Evolutionary conservation across 345 rosid species (phyloP).

Genomic region (Moricandia moricandioides): DNA sequence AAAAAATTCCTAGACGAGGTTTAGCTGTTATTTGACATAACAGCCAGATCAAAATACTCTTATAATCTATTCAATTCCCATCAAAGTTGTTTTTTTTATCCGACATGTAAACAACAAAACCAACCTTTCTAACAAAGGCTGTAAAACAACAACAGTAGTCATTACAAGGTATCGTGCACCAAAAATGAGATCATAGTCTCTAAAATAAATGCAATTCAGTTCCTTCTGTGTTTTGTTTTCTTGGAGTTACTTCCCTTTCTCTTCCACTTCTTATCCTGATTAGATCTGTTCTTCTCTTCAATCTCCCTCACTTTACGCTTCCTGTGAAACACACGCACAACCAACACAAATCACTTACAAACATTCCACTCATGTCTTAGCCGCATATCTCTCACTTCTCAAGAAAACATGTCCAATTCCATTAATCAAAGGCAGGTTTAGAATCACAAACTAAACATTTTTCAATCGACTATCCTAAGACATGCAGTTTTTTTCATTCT

Average conservation of each 20-base stretch:
- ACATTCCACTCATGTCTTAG: background rate
- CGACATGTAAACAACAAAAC: background rate
- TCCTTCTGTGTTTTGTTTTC: slow-evolving; percentile 64
- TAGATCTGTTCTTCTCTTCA: slow-evolving; percentile 57
- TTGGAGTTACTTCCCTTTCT: slow-evolving; percentile 51
- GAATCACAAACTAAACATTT: background rate
- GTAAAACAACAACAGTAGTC: slow-evolving; percentile 5
- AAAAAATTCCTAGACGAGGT: too few species aligned
- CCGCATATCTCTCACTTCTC: background rate
- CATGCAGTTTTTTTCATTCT: background rate
- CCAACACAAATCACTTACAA: slow-evolving; percentile 8
- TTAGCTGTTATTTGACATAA: background rate
- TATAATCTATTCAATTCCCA: background rate
- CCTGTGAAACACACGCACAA: slow-evolving; percentile 43
- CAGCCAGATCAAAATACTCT: background rate
- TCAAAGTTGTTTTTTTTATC: background rate
- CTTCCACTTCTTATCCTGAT: slow-evolving; percentile 78
- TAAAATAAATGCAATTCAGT: slow-evolving; percentile 34
- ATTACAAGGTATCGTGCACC: slow-evolving; percentile 5
- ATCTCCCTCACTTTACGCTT: slow-evolving; percentile 88
- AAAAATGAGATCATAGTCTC: slow-evolving; percentile 16
- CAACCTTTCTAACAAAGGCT: background rate
- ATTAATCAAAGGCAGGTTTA: background rate
- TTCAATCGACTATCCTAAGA: background rate
- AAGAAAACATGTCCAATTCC: background rate